Evolutionary conservation across 148 eudicot genomes (phyloP), one percentile per base, ranked within the genome.

Genomic region (Gaultheria prostrata): DNA sequence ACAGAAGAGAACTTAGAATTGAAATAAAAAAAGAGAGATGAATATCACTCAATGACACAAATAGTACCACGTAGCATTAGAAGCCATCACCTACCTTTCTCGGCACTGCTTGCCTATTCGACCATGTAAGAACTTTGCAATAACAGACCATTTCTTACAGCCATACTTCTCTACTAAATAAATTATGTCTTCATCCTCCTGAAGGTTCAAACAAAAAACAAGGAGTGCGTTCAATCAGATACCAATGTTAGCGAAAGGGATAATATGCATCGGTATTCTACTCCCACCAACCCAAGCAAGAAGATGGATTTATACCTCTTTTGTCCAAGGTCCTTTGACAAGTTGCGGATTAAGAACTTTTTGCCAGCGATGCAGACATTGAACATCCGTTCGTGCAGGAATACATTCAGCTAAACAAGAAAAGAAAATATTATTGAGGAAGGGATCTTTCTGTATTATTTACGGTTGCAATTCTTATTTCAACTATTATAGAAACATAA

Each of bases 81-180:
- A 21, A 45, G 35, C 17, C 48, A 82, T 21, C 10, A 39, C 83
- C 33, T 86, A 95, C 98, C 98, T 92, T 90, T 95, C 98, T 46
- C 98, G 90, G 85, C 98, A 95, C 80, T 95, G 98, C 93, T 95
- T 95, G 69, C 98, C 98, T 56, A 91, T 95, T n/a, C 98, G 95
- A 87, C 98, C 94, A 57, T 94, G 91, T 83, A 95, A 84, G 83
- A 76, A 87, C 88, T 94, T 91, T 74, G 98, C 98, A 83, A 95
- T 91, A 81, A 84, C 79, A 32, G 98, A 93, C 98, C 98, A 94
- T 74, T 86, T 92, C 84, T 76, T 92, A 82, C 88, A 83, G 76
- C 98, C 98, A 85, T 91, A 85, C 86, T 89, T 89, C 89, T 89
- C 84, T 78, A 94, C 96, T 86, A 94, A 84, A 86, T 93, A 86